A percentile compares a stretch with the other conserved stretches of the same genome.
These are phyloP conservation scores for Lachancea cidri DNA, from an alignment of 805 yeast species.

Conservation along the genomic window DNA sequence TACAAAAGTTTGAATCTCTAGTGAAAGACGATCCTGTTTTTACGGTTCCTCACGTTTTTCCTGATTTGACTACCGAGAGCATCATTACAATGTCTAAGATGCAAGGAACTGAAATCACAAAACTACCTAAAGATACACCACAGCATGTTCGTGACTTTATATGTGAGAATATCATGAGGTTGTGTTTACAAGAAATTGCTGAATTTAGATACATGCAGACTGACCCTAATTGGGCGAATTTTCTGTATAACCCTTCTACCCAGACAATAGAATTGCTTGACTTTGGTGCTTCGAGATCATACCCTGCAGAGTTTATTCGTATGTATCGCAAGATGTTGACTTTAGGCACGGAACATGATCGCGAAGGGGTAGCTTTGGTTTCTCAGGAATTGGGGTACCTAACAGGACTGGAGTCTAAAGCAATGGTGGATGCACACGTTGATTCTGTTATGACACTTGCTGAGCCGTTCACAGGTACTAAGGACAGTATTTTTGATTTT, in stretches of 20 bases:
- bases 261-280: slow-evolving; percentile 79
- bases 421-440: slow-evolving; percentile 88
- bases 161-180: slow-evolving; percentile 78
- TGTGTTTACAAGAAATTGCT: slow-evolving; percentile 82
- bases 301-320: slow-evolving; percentile 57
- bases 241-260: slow-evolving; percentile 70
- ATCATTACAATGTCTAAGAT: slow-evolving; percentile 86
- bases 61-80: slow-evolving; percentile 71
- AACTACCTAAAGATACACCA: slow-evolving; percentile 53
- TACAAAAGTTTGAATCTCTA: slow-evolving; percentile 62
- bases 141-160: slow-evolving; percentile 77
- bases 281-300: slow-evolving; percentile 92
- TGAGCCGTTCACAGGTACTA: slow-evolving; percentile 73
- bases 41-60: slow-evolving; percentile 75
- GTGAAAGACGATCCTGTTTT: slow-evolving; percentile 57
- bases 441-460: slow-evolving; percentile 88
- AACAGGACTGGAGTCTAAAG: slow-evolving; percentile 82
- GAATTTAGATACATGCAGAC: slow-evolving; percentile 92
- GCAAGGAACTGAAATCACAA: slow-evolving; percentile 77
- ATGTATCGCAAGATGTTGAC: slow-evolving; percentile 68
- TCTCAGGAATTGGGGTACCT: slow-evolving; percentile 78
- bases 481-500: slow-evolving; percentile 55
- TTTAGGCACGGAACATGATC: slow-evolving; percentile 67
- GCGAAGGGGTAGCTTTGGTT: slow-evolving; percentile 54
- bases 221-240: slow-evolving; percentile 99